Base-by-base conservation (phyloP, 768 basidiomycete species). In the Sistotremastrum suecicum region DNA sequence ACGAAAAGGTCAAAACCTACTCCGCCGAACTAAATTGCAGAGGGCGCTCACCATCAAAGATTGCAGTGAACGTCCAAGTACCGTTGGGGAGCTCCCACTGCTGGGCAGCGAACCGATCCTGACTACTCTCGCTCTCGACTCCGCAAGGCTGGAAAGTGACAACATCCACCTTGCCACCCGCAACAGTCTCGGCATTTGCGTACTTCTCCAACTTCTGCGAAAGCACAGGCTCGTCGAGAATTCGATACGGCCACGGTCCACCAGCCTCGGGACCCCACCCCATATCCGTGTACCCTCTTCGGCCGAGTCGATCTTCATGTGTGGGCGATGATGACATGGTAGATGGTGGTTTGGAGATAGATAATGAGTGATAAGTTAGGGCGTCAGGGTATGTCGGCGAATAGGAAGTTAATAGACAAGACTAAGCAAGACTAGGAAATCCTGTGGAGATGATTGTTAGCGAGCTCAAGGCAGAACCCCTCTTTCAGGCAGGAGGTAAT, bases 71-170 rank as follows among this genome's bases (percentile, higher is more conserved):
- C n/a, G 68, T 66, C 79, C 80, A 82, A 42, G 63, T 59, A 32
- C 65, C 69, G 9, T 75, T 79, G 42, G 66, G 66, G 44, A 82
- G 62, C 39, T 76, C 63, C 46, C 80, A 64, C 53, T 70, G 68
- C 5, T 71, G 72, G 46, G 78, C 68, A 32, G 77, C 69, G 50
- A 78, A 78, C 47, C 80, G 68, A 53, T 82, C 80, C 60, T 82
- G 80, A 1, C 75, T 80, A 49, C 57, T 53, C 28, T 60, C 57
- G 34, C 59, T 63, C 12, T 70, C 66, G 6, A 59, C 63, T 0
- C 65, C 62, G 35, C 74, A 78, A 3, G 80, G 80, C 50, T 82
- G 80, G 48, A 82, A 81, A 55, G 80, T 81, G 57, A 82, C 60
- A 39, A 69, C 71, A 52, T 80, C 76, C 4, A 70, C 77, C n/a